Base-by-base conservation (phyloP, 345 rosid genomes). In the Tarenaya hassleriana region DNA sequence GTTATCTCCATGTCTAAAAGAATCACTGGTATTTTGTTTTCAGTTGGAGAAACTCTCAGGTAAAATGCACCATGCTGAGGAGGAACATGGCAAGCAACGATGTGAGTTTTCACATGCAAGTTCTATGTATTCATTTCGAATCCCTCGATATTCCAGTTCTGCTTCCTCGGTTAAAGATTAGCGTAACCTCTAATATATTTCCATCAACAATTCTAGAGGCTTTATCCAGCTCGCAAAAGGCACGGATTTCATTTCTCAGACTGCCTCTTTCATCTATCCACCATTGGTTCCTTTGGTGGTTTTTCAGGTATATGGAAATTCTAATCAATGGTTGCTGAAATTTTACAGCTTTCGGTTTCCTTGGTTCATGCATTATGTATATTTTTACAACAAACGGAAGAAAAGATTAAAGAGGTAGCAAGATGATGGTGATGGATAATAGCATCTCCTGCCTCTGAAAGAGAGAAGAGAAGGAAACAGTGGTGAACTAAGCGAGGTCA, bases 201-300 rank as follows among this genome's bases (percentile, higher is more conserved):
- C 3, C 29, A 2, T 41, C 47, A 18, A 43, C 58, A 45, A n/a
- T 9, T 67, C 40, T 61, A 91, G 98, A 79, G 67, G 13, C 67
- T 78, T 56, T 80, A 83, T 67, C 70, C 83, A 8, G 63, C 73
- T 92, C 59, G 84, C 86, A 3, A 88, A 85, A 73, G n/a, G 86
- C 95, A 10, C 88, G 98, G 98, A 72, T 81, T 64, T 67, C 94
- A 27, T 88, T 92, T 79, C 91, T 92, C 56, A 78, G 88, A 71
- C 71, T 88, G 47, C 94, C 84, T 9, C 89, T 88, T 52, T 88
- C 95, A 10, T 92, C 34, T 92, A 88, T 63, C 84, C 73, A 3
- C 76, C 88, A 12, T 55, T 92, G 72, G 72, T 67, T 21, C 98
- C 96, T 53, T 79, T 96, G 3, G 70, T 88, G 61, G 85, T 88